Evolutionary conservation across 352 stramenopile genomes (phyloP).

Genomic region (Pythium aquatile): DNA sequence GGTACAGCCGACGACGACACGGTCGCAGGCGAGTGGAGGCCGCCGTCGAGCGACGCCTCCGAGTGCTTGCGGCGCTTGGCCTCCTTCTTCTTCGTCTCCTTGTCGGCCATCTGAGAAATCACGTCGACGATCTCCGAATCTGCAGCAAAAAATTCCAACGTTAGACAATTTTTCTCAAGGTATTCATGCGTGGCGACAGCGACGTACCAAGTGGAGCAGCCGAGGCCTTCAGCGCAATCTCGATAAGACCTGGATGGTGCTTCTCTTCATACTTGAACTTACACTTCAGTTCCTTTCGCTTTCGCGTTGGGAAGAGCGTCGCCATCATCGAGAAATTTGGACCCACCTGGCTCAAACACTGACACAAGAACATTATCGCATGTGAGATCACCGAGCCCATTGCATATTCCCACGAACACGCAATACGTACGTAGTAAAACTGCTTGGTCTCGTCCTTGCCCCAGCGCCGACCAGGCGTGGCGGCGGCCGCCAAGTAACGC

Average conservation of each 20-base stretch:
- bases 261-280: slow-evolving; percentile 90
- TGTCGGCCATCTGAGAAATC: slow-evolving; percentile 77
- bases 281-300: slow-evolving; percentile 81
- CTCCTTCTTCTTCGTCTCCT: slow-evolving; percentile 59
- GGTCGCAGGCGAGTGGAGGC: slow-evolving; percentile 24
- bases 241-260: slow-evolving; percentile 65
- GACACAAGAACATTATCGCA: not conserved
- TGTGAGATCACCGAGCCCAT: not conserved
- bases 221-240: slow-evolving; percentile 76
- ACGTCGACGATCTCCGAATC: slow-evolving; percentile 82
- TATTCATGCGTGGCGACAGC: not conserved
- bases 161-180: not conserved
- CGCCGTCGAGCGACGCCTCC: slow-evolving; percentile 17
- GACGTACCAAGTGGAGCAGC: slow-evolving; percentile 51
- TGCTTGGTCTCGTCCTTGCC: slow-evolving; percentile 84
- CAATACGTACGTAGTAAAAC: slow-evolving; percentile 74
- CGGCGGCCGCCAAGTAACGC: slow-evolving; percentile 41
- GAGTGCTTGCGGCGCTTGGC: slow-evolving; percentile 33
- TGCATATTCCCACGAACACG: not conserved
- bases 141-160: slow-evolving; percentile 6
- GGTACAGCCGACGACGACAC: slow-evolving; percentile 27
- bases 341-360: slow-evolving; percentile 80
- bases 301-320: slow-evolving; percentile 78
- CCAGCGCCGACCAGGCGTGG: slow-evolving; percentile 62
- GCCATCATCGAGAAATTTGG: slow-evolving; percentile 88